These are phyloP conservation scores for Tothia fuscella DNA, from an alignment of 2,329 filamentous ascomycete species.

Conservation along the genomic window DNA sequence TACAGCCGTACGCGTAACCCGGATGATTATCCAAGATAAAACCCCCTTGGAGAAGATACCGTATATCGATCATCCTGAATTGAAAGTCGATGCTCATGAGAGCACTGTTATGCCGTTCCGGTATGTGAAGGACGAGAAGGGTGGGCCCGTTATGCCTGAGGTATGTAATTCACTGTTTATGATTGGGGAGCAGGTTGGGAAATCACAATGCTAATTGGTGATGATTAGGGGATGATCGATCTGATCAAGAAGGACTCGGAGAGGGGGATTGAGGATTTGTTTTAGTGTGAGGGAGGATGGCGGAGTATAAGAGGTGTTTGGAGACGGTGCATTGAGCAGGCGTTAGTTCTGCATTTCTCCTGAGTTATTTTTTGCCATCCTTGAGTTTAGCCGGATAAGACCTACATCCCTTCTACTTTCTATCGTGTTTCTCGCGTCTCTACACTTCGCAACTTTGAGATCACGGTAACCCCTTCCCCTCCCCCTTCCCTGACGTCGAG, in stretches of 20 bases:
- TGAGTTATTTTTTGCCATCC: too few relatives aligned
- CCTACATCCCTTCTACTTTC: too few relatives aligned
- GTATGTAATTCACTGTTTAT: constrained; percentile 34
- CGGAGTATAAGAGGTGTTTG: too few relatives aligned
- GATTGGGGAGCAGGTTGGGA: background rate
- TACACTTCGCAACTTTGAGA: too few relatives aligned
- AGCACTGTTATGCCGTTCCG: constrained; percentile 97
- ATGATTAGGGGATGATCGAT: constrained; percentile 74
- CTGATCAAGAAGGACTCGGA: constrained; percentile 89
- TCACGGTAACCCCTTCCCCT: too few relatives aligned
- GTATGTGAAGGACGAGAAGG: constrained; percentile 67
- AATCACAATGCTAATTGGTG: constrained; percentile 4
- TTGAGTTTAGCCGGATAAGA: too few relatives aligned
- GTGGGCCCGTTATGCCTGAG: constrained; percentile 80
- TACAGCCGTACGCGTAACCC: constrained; percentile 86
- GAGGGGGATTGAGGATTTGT: constrained; percentile 77
- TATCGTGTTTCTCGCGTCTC: too few relatives aligned
- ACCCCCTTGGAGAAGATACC: constrained; percentile 64
- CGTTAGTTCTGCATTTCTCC: too few relatives aligned
- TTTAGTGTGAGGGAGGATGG: too few relatives aligned
- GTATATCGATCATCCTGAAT: constrained; percentile 79
- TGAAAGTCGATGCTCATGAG: constrained; percentile 82
- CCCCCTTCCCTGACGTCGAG: too few relatives aligned
- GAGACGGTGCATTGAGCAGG: too few relatives aligned
- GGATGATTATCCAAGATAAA: constrained; percentile 75